Percentiles rank a stretch among this genome's conserved stretches.
Evolutionary conservation across 1,139 yeast species (phyloP).

Genomic region (Lipomyces yarrowii): DNA sequence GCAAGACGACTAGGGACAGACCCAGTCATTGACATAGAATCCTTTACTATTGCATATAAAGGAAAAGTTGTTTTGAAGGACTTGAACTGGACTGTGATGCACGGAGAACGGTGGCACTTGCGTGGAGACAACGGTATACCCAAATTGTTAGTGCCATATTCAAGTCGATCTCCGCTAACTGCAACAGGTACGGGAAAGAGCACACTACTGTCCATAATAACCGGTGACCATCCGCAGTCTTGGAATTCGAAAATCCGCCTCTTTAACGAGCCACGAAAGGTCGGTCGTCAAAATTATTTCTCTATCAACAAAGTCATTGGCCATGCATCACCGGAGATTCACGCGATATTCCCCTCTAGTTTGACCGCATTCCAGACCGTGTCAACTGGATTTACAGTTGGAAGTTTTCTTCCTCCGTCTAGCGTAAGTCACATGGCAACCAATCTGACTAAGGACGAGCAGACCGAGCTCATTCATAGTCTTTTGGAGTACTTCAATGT

Average conservation of each 20-base stretch:
- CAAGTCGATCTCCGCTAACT: not conserved
- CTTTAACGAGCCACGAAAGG: constrained; percentile 59
- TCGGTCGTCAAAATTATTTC: constrained; percentile 76
- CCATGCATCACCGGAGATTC: constrained; percentile 88
- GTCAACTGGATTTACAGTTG: constrained; percentile 74
- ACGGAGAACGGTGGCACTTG: constrained; percentile 85
- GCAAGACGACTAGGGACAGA: constrained; percentile 35
- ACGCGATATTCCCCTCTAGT: constrained; percentile 70
- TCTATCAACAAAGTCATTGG: constrained; percentile 81
- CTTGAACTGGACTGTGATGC: constrained; percentile 65
- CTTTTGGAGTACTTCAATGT: constrained; percentile 37
- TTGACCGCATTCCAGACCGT: constrained; percentile 59
- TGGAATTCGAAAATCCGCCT: constrained; percentile 76
- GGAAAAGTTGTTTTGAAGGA: constrained; percentile 61
- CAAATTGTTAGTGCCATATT: not conserved
- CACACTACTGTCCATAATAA: constrained; percentile 75
- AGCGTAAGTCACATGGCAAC: constrained; percentile 22
- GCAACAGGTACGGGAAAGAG: constrained; percentile 69
- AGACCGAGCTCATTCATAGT: constrained; percentile 31
- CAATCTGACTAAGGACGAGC: constrained; percentile 45
- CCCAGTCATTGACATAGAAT: constrained; percentile 60
- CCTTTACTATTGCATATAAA: constrained; percentile 67
- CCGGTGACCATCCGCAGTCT: constrained; percentile 96
- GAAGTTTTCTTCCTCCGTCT: constrained; percentile 54
- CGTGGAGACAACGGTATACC: constrained; percentile 75